Base-by-base conservation (phyloP, 2,329 filamentous ascomycete genomes). In the Fusarium fracticaudum region DNA sequence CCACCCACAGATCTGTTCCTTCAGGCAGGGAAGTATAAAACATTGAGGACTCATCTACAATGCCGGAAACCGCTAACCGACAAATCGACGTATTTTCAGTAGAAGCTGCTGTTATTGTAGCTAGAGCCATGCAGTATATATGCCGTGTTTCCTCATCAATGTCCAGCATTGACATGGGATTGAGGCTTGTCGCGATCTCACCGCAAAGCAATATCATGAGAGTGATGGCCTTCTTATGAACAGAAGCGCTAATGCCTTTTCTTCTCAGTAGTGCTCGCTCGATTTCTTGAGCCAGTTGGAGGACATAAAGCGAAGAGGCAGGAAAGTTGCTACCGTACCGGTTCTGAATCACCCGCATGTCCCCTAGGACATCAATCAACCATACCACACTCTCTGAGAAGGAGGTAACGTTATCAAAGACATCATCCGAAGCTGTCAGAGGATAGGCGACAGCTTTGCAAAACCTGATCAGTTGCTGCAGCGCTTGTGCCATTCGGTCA, bases 351-450 rank as follows among this genome's bases (percentile, higher is more conserved):
- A 81, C 76, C 57, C 84, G 82, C 37, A 89, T 77, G 47, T 84
- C 82, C 41, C 86, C 81, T 71, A 86, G 80, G 12, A 83, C 83
- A 75, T 90, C 88, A 66, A 89, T 79, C 18, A 89, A 78, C 87
- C 87, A 89, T 18, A 85, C 82, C 1, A 83, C 78, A 65, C 82
- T 82, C 69, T 86, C 85, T 24, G 79, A 80, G 57, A 84, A 84
- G 64, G 79, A 80, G 22, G 80, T 77, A 17, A 78, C 73, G 37
- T 77, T 80, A 15, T 78, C 78, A 47, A 81, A 83, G 5, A 76
- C 78, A 9, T 79, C 60, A 24, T 81, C 79, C n/a, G 79, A 76
- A 15, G 80, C 82, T 13, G 81, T 51, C 10, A 86, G 73, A 29
- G 83, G 83, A 60, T 84, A 82, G 15, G 83, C 81, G 17, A 89